Conservation (phyloP, 2,329 filamentous ascomycete genomes). For the Cercospora zeae-maydis region DNA sequence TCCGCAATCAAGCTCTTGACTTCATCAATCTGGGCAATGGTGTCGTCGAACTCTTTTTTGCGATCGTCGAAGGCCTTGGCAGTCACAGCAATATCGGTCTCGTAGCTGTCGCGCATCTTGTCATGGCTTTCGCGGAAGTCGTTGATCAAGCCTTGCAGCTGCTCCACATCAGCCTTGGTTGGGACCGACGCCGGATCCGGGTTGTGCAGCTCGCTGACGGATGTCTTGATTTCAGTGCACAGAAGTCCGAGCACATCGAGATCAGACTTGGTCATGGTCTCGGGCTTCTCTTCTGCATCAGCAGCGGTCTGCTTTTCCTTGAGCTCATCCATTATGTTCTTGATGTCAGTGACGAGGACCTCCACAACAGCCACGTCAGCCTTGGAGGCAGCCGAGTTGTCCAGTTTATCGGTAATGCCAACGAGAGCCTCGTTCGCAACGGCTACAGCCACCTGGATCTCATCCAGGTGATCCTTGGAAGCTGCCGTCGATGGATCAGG, state of each 20-base stretch:
- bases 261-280: conserved; percentile 73
- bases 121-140: conserved; percentile 57
- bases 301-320: conserved; percentile 42
- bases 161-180: conserved; percentile 70
- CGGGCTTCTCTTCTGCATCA: conserved; percentile 45
- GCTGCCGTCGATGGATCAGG: conserved; percentile 66
- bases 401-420: conserved; percentile 63
- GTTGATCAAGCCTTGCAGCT: conserved; percentile 53
- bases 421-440: conserved; percentile 73
- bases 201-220: conserved; percentile 68
- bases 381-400: conserved; percentile 66
- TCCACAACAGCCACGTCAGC: conserved; percentile 76
- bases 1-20: conserved; percentile 75
- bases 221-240: conserved; percentile 78
- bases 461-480: conserved; percentile 57
- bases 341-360: conserved; percentile 73
- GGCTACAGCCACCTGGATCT: conserved; percentile 64
- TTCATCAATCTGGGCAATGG: conserved; percentile 73
- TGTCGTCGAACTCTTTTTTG: conserved; percentile 74
- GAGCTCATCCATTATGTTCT: conserved; percentile 68
- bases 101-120: conserved; percentile 69
- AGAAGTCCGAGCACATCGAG: conserved; percentile 75
- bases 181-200: conserved; percentile 68
- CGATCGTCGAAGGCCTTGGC: conserved; percentile 78
- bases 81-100: conserved; percentile 68